A percentile compares a stretch with the other conserved stretches of the same genome.
Conservation (phyloP, 768 basidiomycete species). For the Podaxis carcinomalis region DNA sequence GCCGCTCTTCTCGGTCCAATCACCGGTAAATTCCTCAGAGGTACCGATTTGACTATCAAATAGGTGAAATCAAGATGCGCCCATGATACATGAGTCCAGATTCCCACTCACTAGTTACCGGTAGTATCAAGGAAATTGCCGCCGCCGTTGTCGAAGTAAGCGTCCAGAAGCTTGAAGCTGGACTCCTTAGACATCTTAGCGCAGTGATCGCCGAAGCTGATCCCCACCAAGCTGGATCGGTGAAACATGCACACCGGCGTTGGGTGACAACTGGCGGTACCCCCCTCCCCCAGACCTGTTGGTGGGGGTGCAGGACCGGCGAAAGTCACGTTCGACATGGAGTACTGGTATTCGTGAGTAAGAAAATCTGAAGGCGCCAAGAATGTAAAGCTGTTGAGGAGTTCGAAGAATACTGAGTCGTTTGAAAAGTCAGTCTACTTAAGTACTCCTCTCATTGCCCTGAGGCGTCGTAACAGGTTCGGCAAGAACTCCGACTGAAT, state of each 20-base stretch:
- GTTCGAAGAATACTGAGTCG: too few relatives aligned
- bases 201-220: slow-evolving; percentile 37
- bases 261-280: slow-evolving; percentile 27
- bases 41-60: slow-evolving; percentile 41
- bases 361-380: too few relatives aligned
- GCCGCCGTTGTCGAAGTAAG: slow-evolving; percentile 36
- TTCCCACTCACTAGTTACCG: slow-evolving; percentile 31
- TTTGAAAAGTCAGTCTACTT: too few relatives aligned
- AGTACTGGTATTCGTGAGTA: too few relatives aligned
- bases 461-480: too few relatives aligned
- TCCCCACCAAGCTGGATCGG: slow-evolving; percentile 34
- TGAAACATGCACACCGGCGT: slow-evolving; percentile 35
- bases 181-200: slow-evolving; percentile 31
- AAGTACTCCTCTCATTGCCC: too few relatives aligned
- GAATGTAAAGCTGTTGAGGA: too few relatives aligned
- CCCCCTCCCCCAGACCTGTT: slow-evolving; percentile 25
- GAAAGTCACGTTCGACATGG: too few relatives aligned
- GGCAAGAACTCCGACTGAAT: too few relatives aligned
- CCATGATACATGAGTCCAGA: neutral
- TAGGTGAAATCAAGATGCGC: neutral
- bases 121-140: slow-evolving; percentile 47
- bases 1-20: slow-evolving; percentile 41
- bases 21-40: slow-evolving; percentile 47
- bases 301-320: slow-evolving; percentile 21
- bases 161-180: slow-evolving; percentile 40